Conservation (phyloP, 331 rosid species). For the Stylosanthes scabra region DNA sequence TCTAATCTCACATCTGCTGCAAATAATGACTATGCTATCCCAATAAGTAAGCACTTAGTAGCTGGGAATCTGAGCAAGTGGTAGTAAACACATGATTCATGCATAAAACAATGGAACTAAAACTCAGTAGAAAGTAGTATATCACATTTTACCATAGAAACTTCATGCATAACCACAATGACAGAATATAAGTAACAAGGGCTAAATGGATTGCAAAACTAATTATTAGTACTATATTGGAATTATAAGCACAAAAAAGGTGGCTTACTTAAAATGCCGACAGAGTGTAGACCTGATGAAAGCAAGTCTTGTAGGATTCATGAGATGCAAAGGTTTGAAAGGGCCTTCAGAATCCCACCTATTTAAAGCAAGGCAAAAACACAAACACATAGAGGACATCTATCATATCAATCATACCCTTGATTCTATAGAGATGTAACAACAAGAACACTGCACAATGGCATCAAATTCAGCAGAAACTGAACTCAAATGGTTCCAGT, state of each 20-base stretch:
- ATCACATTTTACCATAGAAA: background rate
- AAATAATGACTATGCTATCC: constrained; percentile 19
- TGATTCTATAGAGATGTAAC: background rate
- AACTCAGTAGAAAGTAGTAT: background rate
- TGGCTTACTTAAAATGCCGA: constrained; percentile 73
- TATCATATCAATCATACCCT: background rate
- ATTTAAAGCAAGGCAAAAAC: constrained; percentile 18
- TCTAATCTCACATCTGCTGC: background rate
- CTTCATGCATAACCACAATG: background rate
- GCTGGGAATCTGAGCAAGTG: constrained; percentile 2
- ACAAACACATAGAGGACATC: constrained; percentile 8
- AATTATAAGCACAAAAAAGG: constrained; percentile 3
- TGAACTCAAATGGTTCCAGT: background rate
- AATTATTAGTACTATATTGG: background rate
- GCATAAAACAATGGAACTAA: background rate
- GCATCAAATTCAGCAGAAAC: constrained; percentile 7
- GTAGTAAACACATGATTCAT: background rate
- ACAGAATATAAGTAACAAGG: constrained; percentile 13
- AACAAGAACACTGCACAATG: background rate
- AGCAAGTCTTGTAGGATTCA: constrained; percentile 91
- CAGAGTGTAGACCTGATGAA: constrained; percentile 85
- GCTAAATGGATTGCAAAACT: background rate
- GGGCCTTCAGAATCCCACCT: constrained; percentile 99
- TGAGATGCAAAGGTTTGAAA: constrained; percentile 81
- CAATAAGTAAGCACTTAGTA: background rate